Evolutionary conservation across 2,329 filamentous ascomycete species (phyloP), one percentile per base, ranked within the genome.

Genomic region (Zarea fungicola): DNA sequence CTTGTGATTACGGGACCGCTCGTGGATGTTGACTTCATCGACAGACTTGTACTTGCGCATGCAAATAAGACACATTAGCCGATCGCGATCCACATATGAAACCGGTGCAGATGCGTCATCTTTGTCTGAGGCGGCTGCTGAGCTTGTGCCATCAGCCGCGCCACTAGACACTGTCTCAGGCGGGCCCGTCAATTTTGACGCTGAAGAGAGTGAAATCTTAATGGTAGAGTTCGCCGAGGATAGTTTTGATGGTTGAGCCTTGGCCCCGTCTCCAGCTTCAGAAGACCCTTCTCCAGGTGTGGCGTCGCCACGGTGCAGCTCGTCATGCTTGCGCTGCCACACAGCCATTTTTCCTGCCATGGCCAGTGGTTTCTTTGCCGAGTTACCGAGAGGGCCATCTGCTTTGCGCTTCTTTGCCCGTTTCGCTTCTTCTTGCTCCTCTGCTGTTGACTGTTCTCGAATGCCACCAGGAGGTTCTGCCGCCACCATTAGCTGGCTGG

Each of bases 401-500:
- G 69, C 69, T 59, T 81, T 83, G 45, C 76, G 66, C 58, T 80
- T 81, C 65, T 80, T 82, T 10, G 60, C 47, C 54, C 71, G 73
- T 51, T 70, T 72, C 6, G 53, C 56, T 9, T 67, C 63, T 42
- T 54, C 5, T 56, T 55, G 40, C 67, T 65, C 44, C 29, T 47
- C 26, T 5, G 28, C 13, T 9, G 26, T n/a, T 1, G 21, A 1
- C 14, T 23, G 22, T 18, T 29, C 43, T 23, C 35, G 26, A 8
- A 39, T 1, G 16, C 49, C 54, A 6, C 60, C 67, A 0, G 74
- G 68, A 13, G 76, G 71, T 16, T 75, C 70, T 4, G 71, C 63
- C n/a, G 80, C 77, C 4, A 88, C 72, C 2, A 79, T 66, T 31
- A 81, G 69, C 56, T 86, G 80, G 37, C 76, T 87, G 1, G 82